Evolutionary conservation across 2,329 filamentous ascomycete species (phyloP).

Genomic region (Trichophyton schoenleinii): DNA sequence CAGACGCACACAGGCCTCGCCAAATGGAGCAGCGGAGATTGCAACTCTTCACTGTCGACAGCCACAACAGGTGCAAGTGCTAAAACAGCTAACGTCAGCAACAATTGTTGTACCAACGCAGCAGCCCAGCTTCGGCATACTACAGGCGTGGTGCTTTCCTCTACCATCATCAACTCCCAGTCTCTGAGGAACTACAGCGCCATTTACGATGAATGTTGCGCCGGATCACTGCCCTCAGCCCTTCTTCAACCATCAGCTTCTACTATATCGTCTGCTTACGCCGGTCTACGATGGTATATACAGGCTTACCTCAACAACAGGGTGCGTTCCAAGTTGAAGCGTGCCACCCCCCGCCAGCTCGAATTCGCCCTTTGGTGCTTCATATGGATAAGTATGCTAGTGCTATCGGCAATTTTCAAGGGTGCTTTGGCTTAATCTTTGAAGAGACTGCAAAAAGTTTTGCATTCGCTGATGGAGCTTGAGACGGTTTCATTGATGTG

Average conservation of each 20-base stretch:
- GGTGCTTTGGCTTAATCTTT: neutral
- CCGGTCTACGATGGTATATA: neutral
- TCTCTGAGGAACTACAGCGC: neutral
- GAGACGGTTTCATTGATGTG: neutral
- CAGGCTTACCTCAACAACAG: neutral
- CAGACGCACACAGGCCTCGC: neutral
- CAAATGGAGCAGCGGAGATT: neutral
- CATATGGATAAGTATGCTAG: neutral
- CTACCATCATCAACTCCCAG: neutral
- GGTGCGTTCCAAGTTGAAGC: neutral
- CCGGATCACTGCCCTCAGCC: neutral
- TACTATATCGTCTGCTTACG: neutral
- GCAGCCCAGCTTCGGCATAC: neutral
- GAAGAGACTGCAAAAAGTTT: neutral
- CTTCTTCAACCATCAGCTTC: neutral
- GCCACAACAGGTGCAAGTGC: too few relatives aligned
- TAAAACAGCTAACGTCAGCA: neutral
- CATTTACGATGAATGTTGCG: neutral
- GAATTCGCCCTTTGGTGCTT: constrained; percentile 3
- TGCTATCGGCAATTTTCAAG: neutral
- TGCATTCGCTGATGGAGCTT: neutral
- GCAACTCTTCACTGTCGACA: neutral
- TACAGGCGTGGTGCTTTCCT: neutral
- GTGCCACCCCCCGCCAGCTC: neutral
- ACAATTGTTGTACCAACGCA: neutral